Evolutionary conservation across 2,329 filamentous ascomycete species (phyloP).

Genomic region (Colletotrichum echinochloae): DNA sequence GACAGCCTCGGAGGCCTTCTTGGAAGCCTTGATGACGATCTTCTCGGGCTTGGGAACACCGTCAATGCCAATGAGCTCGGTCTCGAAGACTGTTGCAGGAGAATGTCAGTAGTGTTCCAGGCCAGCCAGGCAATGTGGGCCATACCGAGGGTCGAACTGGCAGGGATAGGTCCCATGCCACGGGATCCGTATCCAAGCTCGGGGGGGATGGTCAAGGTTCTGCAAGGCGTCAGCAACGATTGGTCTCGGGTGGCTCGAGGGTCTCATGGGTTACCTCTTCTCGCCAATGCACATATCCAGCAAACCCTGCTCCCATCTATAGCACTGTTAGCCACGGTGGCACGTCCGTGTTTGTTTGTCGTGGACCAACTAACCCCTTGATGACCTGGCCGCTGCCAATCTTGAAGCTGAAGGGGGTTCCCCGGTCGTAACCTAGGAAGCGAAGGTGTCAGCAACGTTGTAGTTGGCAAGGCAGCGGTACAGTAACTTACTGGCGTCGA

Average conservation of each 20-base stretch:
- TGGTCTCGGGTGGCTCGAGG: constrained; percentile 9
- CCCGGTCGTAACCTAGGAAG: constrained; percentile 76
- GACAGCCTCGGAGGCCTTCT: constrained; percentile 48
- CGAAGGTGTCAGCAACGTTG: constrained; percentile 8
- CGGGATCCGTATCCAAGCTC: constrained; percentile 84
- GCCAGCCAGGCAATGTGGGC: not conserved
- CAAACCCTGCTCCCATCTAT: constrained; percentile 89
- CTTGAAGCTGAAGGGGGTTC: constrained; percentile 80
- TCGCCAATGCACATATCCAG: constrained; percentile 96
- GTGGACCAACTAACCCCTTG: constrained; percentile 75
- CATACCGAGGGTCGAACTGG: constrained; percentile 79
- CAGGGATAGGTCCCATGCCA: constrained; percentile 84
- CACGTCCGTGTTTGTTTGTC: not conserved
- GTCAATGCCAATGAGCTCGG: constrained; percentile 85
- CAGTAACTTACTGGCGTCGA: constrained; percentile 74
- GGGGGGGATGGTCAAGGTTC: constrained; percentile 90
- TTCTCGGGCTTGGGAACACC: constrained; percentile 71
- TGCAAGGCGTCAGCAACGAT: constrained; percentile 45
- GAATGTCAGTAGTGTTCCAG: not conserved
- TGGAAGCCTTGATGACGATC: constrained; percentile 56
- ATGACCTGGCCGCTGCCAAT: constrained; percentile 89
- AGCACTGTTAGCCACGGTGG: constrained; percentile 40
- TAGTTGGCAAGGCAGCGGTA: not conserved
- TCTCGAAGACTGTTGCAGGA: constrained; percentile 79
- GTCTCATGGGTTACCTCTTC: constrained; percentile 67